Conservation (phyloP, 345 rosid species). For the Rhizophora apiculata region DNA sequence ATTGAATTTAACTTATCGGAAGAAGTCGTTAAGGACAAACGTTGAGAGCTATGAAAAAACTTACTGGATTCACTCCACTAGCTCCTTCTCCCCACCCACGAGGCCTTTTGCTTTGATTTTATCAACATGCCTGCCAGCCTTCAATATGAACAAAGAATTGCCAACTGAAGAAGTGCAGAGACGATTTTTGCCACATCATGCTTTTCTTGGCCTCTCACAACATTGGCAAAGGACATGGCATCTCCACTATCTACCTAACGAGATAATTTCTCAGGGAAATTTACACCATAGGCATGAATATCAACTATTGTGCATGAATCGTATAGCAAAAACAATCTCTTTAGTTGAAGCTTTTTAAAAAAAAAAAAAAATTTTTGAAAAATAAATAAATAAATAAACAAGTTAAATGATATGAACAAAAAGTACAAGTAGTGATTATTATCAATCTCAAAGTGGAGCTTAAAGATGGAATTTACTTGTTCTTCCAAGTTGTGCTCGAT, state of each 20-base stretch:
- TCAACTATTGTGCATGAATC: constrained; percentile 84
- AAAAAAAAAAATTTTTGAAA: too few relatives aligned
- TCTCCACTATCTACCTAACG: constrained; percentile 27
- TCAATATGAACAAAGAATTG: constrained; percentile 23
- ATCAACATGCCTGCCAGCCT: background rate
- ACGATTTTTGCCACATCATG: constrained; percentile 84
- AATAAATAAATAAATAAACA: background rate
- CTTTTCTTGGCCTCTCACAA: constrained; percentile 71
- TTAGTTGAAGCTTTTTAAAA: background rate
- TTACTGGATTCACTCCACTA: too few relatives aligned
- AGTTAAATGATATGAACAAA: background rate
- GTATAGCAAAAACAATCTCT: constrained; percentile 33
- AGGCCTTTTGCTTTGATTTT: background rate
- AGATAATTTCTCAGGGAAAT: constrained; percentile 46
- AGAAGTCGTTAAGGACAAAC: too few relatives aligned
- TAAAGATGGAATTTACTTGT: constrained; percentile 46
- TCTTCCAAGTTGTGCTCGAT: constrained; percentile 87
- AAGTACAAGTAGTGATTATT: constrained; percentile 3
- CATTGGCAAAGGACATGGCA: constrained; percentile 52
- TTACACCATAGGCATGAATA: constrained; percentile 61
- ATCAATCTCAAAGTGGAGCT: too few relatives aligned
- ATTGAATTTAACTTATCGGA: too few relatives aligned
- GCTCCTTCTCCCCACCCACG: too few relatives aligned
- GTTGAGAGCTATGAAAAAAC: too few relatives aligned
- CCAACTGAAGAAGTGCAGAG: constrained; percentile 94